Percentiles rank a stretch among this genome's conserved stretches.
These are phyloP conservation scores for Ustilago loliicola DNA, from an alignment of 1,284 basidiomycete genomes.

Conservation along the genomic window DNA sequence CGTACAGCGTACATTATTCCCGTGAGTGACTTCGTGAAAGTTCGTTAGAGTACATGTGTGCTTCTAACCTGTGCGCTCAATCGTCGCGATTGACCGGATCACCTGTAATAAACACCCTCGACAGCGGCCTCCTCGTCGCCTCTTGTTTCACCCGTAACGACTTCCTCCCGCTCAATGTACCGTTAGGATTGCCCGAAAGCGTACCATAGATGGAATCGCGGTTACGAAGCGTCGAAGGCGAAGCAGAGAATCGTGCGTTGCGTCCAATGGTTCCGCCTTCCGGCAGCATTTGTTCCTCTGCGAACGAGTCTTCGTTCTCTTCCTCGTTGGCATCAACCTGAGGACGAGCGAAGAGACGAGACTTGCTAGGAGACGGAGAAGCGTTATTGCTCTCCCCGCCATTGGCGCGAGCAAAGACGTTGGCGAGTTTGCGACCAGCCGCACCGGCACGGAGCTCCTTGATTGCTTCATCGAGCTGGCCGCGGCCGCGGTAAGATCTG, in stretches of 20 bases:
- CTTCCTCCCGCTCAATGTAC: conserved; percentile 50
- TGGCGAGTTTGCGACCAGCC: conserved; percentile 33
- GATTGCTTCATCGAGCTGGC: conserved; percentile 62
- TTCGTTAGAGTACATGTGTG: conserved; percentile 1
- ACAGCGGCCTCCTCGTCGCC: conserved; percentile 35
- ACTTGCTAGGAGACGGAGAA: conserved; percentile 16
- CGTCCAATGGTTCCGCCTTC: conserved; percentile 27
- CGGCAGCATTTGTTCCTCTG: neutral
- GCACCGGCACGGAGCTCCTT: conserved; percentile 55
- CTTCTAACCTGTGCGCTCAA: neutral
- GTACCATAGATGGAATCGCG: conserved; percentile 31
- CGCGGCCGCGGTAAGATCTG: conserved; percentile 48
- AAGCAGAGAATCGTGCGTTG: conserved; percentile 13
- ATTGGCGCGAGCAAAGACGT: conserved; percentile 14
- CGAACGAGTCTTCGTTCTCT: conserved; percentile 8
- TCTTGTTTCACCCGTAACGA: neutral
- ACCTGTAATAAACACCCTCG: conserved; percentile 51
- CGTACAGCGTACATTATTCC: neutral
- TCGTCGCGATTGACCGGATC: conserved; percentile 43
- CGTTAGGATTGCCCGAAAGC: conserved; percentile 29
- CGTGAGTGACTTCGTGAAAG: neutral
- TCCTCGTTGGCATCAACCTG: neutral
- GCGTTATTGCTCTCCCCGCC: neutral
- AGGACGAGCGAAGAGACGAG: conserved; percentile 16
- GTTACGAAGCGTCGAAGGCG: conserved; percentile 3